These are phyloP conservation scores for Colletotrichum karsti DNA, from an alignment of 2,329 filamentous ascomycete species.

Conservation along the genomic window DNA sequence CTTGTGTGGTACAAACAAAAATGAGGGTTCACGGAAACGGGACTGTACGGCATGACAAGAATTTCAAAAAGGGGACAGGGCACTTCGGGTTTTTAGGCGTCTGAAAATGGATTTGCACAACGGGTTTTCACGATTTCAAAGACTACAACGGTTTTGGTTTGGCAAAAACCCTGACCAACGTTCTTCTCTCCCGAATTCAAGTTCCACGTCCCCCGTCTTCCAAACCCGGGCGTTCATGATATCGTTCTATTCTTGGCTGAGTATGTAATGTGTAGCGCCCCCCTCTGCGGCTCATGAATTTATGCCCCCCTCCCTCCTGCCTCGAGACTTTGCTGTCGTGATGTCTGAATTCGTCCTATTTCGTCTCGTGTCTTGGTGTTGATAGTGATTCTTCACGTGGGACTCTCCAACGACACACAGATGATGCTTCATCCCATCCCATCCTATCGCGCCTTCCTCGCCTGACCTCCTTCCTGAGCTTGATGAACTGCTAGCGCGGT, in stretches of 20 bases:
- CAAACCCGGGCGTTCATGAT: background rate
- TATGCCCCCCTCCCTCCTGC: no score
- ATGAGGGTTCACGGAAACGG: slow-evolving; percentile 16
- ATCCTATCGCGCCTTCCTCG: no score
- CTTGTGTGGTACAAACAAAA: slow-evolving; percentile 4
- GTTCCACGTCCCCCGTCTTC: slow-evolving; percentile 13
- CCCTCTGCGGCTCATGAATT: background rate
- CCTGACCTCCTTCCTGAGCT: no score
- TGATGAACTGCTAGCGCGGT: no score
- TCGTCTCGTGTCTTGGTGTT: no score
- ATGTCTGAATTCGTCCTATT: no score
- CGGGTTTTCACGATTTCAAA: slow-evolving; percentile 22
- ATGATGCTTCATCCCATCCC: no score
- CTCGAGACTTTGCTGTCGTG: background rate
- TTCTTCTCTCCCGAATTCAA: slow-evolving; percentile 6
- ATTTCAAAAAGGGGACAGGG: slow-evolving; percentile 1
- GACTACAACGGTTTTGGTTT: background rate
- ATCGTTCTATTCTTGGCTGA: background rate
- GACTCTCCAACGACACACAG: no score
- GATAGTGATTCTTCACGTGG: no score
- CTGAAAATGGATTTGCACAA: slow-evolving; percentile 27
- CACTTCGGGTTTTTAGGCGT: slow-evolving; percentile 24
- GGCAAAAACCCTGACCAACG: background rate
- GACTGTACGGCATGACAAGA: no score
- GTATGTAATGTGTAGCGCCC: background rate